These are phyloP conservation scores for Suhomyces emberorum DNA, from an alignment of 805 yeast species.

Conservation along the genomic window DNA sequence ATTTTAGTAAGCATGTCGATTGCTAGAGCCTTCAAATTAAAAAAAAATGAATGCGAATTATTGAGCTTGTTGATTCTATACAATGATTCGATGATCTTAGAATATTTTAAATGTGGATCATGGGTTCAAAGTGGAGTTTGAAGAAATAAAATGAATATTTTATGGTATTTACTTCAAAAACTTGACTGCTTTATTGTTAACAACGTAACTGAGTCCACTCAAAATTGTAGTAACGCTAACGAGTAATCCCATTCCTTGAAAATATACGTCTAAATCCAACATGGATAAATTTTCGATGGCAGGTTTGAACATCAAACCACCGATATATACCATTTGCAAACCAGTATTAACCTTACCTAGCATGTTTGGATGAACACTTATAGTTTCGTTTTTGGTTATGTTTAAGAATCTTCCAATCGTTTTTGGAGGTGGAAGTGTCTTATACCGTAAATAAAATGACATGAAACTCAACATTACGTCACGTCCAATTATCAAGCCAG, in stretches of 20 bases:
- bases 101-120: too few relatives aligned
- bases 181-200: constrained; percentile 67
- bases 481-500: constrained; percentile 74
- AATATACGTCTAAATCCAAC: constrained; percentile 13
- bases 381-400: constrained; percentile 66
- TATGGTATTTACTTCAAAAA: constrained; percentile 34
- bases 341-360: constrained; percentile 89
- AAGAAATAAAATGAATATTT: too few relatives aligned
- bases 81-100: not conserved
- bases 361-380: constrained; percentile 81
- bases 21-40: not conserved
- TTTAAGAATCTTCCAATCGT: constrained; percentile 75
- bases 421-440: constrained; percentile 71
- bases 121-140: too few relatives aligned
- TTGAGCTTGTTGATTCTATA: constrained; percentile 1
- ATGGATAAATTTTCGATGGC: constrained; percentile 24
- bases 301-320: constrained; percentile 37
- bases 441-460: constrained; percentile 69
- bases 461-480: constrained; percentile 71
- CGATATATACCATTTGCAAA: constrained; percentile 88
- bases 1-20: too few relatives aligned
- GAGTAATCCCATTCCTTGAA: constrained; percentile 24
- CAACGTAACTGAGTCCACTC: constrained; percentile 76
- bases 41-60: not conserved
- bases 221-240: constrained; percentile 60